Percentiles rank a stretch among this genome's conserved stretches.
These are phyloP conservation scores for Mortierella alpina DNA, from an alignment of 192 early-diverging fungal genomes.

Conservation along the genomic window DNA sequence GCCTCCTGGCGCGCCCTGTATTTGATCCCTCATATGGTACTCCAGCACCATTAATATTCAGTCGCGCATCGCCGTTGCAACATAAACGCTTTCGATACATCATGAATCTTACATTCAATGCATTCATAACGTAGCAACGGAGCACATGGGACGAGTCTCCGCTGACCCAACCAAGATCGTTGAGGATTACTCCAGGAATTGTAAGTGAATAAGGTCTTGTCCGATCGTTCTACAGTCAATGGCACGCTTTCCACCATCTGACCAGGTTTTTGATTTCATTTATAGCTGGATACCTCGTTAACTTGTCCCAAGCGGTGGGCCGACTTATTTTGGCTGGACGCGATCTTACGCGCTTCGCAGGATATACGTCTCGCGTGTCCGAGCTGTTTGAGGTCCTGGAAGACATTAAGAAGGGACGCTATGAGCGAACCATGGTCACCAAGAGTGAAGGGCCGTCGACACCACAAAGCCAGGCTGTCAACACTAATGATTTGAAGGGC, in stretches of 20 bases:
- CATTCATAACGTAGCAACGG: conserved; percentile 55
- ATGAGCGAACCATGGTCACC: conserved; percentile 64
- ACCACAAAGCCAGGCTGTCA: conserved; percentile 40
- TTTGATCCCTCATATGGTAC: conserved; percentile 70
- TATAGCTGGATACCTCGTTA: conserved; percentile 70
- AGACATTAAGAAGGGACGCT: conserved; percentile 66
- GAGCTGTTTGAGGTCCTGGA: conserved; percentile 68
- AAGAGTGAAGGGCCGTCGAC: conserved; percentile 25
- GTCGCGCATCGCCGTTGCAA: neutral
- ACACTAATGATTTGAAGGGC: conserved; percentile 63
- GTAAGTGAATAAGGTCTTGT: conserved; percentile 46
- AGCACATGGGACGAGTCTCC: conserved; percentile 61
- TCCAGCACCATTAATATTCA: neutral
- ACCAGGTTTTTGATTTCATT: neutral
- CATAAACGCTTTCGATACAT: neutral
- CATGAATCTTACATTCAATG: neutral
- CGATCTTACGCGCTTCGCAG: conserved; percentile 72
- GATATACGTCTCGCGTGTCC: conserved; percentile 71
- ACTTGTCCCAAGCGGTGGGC: conserved; percentile 72
- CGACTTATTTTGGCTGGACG: conserved; percentile 72
- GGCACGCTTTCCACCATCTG: neutral
- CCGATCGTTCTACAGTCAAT: neutral
- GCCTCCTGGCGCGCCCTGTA: conserved; percentile 69
- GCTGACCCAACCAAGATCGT: conserved; percentile 69
- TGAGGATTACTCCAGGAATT: conserved; percentile 70